Evolutionary conservation across 805 yeast species (phyloP), one percentile per base, ranked within the genome.

Genomic region (Isabelozyma gotoi): DNA sequence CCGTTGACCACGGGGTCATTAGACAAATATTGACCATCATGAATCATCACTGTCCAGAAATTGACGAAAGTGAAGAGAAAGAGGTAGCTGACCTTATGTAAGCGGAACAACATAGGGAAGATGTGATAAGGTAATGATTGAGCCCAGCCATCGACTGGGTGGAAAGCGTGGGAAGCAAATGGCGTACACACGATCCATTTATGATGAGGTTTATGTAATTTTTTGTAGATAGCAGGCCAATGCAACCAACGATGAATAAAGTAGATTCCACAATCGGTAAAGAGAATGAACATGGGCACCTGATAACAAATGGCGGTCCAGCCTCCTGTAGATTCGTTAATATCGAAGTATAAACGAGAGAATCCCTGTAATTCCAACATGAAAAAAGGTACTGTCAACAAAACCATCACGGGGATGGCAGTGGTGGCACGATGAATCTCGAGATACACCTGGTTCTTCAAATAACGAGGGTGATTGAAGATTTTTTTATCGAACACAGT

Each of bases 111-210:
- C 65, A 94, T 80, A 47, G 98, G 98, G 71, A 78, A 94, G 46
- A 90, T 54, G 65, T 94, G 99, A 72, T 94, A 94, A 11, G 99
- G 97, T 51, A 94, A 62, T 31, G 96, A 85, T 74, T 94, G 99
- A 46, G 81, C 73, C 73, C 87, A 94, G 33, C 99, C 99, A 57
- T 94, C 99, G 41, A 94, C 86, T 11, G 99, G 98, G 67, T 94
- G 96, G 89, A 94, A 94, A 19, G 98, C 97, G 61, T 91, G 97
- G 7, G 96, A 88, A 0, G 99, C 99, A 70, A 85, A 94, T 36
- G 99, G 99, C 7, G 99, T 92, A 48, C 98, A 92, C 33, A 94
- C 97, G 54, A 94, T 82, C 99, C 99, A 94, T 71, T 94, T 94
- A 78, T 94, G 99, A 68, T 94, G 99, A 10, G 97, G 97, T 72